Base-by-base conservation (phyloP, 192 early-diverging fungal genomes). In the Coemansia asiatica region DNA sequence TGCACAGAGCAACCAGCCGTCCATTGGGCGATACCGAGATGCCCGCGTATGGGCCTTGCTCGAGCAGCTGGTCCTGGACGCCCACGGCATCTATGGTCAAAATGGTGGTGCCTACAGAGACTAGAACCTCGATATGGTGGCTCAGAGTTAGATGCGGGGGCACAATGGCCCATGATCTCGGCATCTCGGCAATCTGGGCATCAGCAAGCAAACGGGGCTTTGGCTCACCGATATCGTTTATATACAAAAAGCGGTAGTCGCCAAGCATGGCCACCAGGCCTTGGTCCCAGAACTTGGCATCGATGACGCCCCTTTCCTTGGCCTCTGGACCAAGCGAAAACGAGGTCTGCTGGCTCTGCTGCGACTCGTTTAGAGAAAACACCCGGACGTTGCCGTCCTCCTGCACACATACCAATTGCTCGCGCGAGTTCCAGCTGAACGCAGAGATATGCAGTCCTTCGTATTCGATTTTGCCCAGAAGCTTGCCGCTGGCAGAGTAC, bases 11-110 rank as follows among this genome's bases (percentile, higher is more conserved):
- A 29, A 96, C 78, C 35, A 93, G 92, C 21, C 95, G 96, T 25
- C 95, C 96, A 72, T 97, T 95, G 6, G 96, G 93, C 15, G 97
- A 97, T 4, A 97, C 86, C 0, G 90, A 84, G 78, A 98, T 96
- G 60, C 86, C 85, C 10, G 81, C 85, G 61, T 95, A 96, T 1
- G 97, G 97, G 0, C 97, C 97, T 64, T 92, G 85, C 70, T 90
- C 85, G 22, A 97, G 74, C 38, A 89, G 78, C 90, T 92, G 77
- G 77, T 96, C 94, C 72, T 91, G 88, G 13, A 83, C 82, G 35
- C 88, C 90, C 26, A 76, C 84, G 5, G 85, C 86, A 70, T 99
- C 96, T 0, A 95, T 86, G 1, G 91, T 83, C n/a, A 94, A 63
- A 7, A 99, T 84, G 0, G 93, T 98, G 0, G 82, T 68, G 16